Evolutionary conservation across 768 basidiomycete species (phyloP).

Genomic region (Tulasnella sp.): DNA sequence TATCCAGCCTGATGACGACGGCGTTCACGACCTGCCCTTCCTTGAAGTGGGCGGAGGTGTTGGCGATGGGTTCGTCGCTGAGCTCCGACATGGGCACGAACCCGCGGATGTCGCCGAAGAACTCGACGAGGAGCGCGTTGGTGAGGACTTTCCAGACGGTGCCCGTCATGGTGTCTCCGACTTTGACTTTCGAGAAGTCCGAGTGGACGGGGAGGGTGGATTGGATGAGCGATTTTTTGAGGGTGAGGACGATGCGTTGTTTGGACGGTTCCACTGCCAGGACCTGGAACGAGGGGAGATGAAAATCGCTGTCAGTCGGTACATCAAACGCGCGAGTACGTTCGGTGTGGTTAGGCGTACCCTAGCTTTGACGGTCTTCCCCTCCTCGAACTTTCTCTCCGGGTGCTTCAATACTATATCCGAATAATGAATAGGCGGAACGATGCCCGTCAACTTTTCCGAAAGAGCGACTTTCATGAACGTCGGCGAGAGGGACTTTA

Average conservation of each 20-base stretch:
- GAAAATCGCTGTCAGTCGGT: not conserved
- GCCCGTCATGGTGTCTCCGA: slow-evolving; percentile 65
- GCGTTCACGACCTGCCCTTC: slow-evolving; percentile 79
- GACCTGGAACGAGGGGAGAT: slow-evolving; percentile 37
- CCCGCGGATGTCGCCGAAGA: slow-evolving; percentile 82
- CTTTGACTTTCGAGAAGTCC: slow-evolving; percentile 50
- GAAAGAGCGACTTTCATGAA: slow-evolving; percentile 78
- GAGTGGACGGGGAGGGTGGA: slow-evolving; percentile 63
- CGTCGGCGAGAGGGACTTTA: slow-evolving; percentile 72
- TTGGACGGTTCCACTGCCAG: slow-evolving; percentile 40
- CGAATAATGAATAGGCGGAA: slow-evolving; percentile 92
- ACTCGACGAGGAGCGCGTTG: slow-evolving; percentile 73
- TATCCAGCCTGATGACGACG: slow-evolving; percentile 54
- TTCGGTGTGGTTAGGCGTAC: too few relatives aligned
- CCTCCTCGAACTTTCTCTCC: slow-evolving; percentile 77
- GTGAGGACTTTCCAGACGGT: slow-evolving; percentile 76
- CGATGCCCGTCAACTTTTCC: slow-evolving; percentile 80
- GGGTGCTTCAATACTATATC: slow-evolving; percentile 93
- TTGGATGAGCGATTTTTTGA: slow-evolving; percentile 82
- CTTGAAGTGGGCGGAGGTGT: slow-evolving; percentile 44
- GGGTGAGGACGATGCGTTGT: slow-evolving; percentile 67
- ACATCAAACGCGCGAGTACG: slow-evolving; percentile 42
- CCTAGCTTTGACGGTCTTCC: slow-evolving; percentile 63
- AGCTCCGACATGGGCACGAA: slow-evolving; percentile 70
- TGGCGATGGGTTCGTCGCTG: slow-evolving; percentile 55